Conservation (phyloP, 2,329 filamentous ascomycete species). For the Microascus cirrosus region DNA sequence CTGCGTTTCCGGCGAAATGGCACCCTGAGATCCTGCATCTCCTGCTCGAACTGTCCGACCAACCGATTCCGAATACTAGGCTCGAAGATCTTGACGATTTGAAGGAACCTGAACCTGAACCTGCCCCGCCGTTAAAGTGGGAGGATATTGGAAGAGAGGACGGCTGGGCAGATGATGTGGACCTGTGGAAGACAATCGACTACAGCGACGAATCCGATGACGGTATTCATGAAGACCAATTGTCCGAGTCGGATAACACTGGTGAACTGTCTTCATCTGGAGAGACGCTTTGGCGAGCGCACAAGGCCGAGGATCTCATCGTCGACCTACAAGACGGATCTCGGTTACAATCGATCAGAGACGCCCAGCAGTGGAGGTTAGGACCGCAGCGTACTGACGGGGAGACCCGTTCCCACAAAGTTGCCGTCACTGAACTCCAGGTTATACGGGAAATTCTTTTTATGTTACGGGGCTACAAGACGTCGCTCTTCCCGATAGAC, state of each 20-base stretch:
- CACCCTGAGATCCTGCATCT: conserved; percentile 71
- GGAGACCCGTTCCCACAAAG: conserved; percentile 22
- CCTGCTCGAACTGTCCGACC: conserved; percentile 70
- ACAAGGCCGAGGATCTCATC: conserved; percentile 19
- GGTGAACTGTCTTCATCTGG: conserved; percentile 15
- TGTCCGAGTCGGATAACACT: conserved; percentile 22
- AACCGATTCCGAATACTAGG: conserved; percentile 59
- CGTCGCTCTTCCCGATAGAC: conserved; percentile 51
- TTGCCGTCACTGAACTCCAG: conserved; percentile 57
- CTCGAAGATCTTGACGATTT: conserved; percentile 51
- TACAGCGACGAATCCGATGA: conserved; percentile 40
- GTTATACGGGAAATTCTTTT: conserved; percentile 68
- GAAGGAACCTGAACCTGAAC: conserved; percentile 28
- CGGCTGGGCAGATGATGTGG: conserved; percentile 54
- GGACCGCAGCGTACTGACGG: conserved; percentile 21
- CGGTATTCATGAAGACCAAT: conserved; percentile 13
- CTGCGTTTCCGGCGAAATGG: conserved; percentile 45
- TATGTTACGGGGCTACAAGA: conserved; percentile 73
- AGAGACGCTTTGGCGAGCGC: background rate
- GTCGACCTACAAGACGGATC: conserved; percentile 20
- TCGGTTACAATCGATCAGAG: conserved; percentile 17
- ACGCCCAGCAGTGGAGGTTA: conserved; percentile 23
- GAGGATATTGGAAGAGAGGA: conserved; percentile 68
- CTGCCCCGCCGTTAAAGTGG: conserved; percentile 54
- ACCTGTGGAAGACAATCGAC: conserved; percentile 61